Conservation (phyloP, 306 rosid genomes). For the Lathyrus aphaca region DNA sequence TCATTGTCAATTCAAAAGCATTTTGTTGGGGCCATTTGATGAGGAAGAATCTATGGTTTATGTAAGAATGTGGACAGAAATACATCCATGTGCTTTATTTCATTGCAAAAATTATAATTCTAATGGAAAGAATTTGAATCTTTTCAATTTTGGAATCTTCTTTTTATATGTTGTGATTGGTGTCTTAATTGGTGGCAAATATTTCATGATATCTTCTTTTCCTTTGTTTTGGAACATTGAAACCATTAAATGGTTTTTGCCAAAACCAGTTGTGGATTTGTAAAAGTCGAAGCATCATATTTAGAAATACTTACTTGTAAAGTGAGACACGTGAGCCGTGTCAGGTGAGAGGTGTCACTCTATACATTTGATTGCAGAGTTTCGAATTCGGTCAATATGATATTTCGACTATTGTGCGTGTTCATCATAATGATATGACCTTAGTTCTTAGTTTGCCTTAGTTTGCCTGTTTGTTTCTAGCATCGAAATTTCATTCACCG, state of each 20-base stretch:
- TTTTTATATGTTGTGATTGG: constrained; percentile 26
- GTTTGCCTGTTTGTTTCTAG: constrained; percentile 16
- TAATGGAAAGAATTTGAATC: constrained; percentile 41
- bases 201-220: constrained; percentile 25
- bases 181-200: constrained; percentile 27
- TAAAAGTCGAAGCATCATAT: not conserved
- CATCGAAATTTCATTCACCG: not conserved
- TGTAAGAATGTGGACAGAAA: constrained; percentile 37
- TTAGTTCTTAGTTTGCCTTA: not conserved
- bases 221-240: constrained; percentile 21
- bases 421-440: not conserved
- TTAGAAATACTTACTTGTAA: no score
- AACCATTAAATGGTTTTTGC: constrained; percentile 27
- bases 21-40: constrained; percentile 40
- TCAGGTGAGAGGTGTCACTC: not conserved
- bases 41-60: constrained; percentile 34
- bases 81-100: constrained; percentile 38
- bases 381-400: not conserved
- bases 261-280: constrained; percentile 24
- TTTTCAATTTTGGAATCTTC: constrained; percentile 39
- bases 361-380: not conserved
- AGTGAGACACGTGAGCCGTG: no score
- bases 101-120: constrained; percentile 32
- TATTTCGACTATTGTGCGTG: not conserved
- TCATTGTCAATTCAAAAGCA: constrained; percentile 36